Evolutionary conservation across 106 monocot genomes (phyloP).

Genomic region (Platanthera guangdongensis): DNA sequence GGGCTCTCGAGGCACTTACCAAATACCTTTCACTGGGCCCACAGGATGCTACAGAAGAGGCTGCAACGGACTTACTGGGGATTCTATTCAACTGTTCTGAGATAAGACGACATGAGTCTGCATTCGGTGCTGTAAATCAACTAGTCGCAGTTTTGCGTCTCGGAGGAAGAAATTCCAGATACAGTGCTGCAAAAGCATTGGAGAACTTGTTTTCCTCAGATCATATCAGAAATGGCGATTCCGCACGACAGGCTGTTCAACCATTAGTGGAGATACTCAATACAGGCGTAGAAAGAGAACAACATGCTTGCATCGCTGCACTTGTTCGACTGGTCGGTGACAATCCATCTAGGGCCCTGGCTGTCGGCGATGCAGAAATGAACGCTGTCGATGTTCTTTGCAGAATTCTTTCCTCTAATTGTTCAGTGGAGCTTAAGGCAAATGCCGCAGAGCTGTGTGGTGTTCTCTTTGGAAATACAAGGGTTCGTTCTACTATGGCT

Average conservation of each 20-base stretch:
- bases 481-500: slow-evolving; percentile 75
- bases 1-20: slow-evolving; percentile 77
- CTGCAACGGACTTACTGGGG: slow-evolving; percentile 78
- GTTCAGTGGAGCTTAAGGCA: slow-evolving; percentile 84
- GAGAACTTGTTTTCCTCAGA: slow-evolving; percentile 91
- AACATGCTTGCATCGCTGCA: slow-evolving; percentile 91
- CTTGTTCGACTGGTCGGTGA: slow-evolving; percentile 74
- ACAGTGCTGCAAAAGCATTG: slow-evolving; percentile 93
- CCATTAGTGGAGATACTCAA: slow-evolving; percentile 89
- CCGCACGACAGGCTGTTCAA: slow-evolving; percentile 74
- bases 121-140: slow-evolving; percentile 75
- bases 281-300: slow-evolving; percentile 83
- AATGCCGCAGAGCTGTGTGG: slow-evolving; percentile 91
- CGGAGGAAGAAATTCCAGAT: slow-evolving; percentile 89
- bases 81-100: slow-evolving; percentile 81
- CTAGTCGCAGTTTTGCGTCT: slow-evolving; percentile 87
- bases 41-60: slow-evolving; percentile 93
- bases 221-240: slow-evolving; percentile 76
- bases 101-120: slow-evolving; percentile 76
- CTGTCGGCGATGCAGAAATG: slow-evolving; percentile 79
- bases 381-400: slow-evolving; percentile 95
- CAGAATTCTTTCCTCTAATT: slow-evolving; percentile 77
- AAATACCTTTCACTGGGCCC: slow-evolving; percentile 94
- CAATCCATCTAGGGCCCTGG: slow-evolving; percentile 64
- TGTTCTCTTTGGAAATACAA: slow-evolving; percentile 84